phyloP scores from a whole-genome alignment of 2,329 filamentous ascomycete genomes.

The Colletotrichum australisinense region DNA sequence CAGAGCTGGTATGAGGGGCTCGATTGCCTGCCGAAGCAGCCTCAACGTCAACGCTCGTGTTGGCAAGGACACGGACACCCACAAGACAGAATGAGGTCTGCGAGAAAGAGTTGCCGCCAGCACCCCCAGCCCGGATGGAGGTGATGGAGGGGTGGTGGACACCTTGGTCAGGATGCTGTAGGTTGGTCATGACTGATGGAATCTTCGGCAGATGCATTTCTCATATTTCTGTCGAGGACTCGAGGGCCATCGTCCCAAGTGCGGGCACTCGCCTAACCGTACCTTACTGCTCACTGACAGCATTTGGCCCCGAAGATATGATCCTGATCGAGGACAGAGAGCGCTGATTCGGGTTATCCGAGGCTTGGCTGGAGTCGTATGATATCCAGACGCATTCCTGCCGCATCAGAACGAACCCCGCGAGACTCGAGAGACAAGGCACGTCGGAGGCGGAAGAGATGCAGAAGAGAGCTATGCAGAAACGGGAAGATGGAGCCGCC shows the following conservation, averaged over 20 bases:
- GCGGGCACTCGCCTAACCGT: neutral
- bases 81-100: neutral
- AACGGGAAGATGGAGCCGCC: neutral
- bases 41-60: neutral
- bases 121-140: slow-evolving; percentile 7
- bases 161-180: neutral
- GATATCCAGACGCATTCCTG: neutral
- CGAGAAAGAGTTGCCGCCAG: neutral
- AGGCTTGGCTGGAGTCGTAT: neutral
- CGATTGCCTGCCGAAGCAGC: slow-evolving; percentile 16
- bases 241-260: slow-evolving; percentile 8
- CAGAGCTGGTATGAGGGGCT: neutral
- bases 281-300: neutral
- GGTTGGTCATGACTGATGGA: neutral
- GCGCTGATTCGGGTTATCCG: neutral
- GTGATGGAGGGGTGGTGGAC: slow-evolving; percentile 13
- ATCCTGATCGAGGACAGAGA: neutral
- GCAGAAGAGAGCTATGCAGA: neutral
- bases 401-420: neutral
- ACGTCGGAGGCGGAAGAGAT: neutral
- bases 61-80: neutral
- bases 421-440: neutral
- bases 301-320: neutral
- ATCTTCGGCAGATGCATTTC: slow-evolving; percentile 35
- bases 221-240: neutral